phyloP scores from a whole-genome alignment of 1,139 yeast species.

The Casaregolazyma lundiana region DNA sequence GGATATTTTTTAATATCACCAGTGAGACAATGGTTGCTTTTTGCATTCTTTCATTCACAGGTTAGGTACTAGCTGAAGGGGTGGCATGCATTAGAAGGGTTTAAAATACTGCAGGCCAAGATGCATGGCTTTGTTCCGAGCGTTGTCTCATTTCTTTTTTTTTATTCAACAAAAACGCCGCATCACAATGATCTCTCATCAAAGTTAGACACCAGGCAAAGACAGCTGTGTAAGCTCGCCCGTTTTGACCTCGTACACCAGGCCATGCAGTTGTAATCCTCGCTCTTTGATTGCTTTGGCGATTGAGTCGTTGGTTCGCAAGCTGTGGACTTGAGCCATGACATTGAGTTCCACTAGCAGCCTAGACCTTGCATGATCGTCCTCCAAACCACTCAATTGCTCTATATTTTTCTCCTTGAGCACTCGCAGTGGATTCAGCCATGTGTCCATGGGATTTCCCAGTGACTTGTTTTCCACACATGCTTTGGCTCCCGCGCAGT shows the following conservation, averaged over 20 bases:
- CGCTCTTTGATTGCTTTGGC: conserved; percentile 62
- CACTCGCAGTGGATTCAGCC: conserved; percentile 73
- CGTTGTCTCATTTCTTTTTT: too few relatives aligned
- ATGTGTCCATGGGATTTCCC: conserved; percentile 71
- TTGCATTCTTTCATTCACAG: background rate
- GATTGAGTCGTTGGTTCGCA: conserved; percentile 72
- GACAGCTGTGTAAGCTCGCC: conserved; percentile 56
- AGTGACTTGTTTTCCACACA: conserved; percentile 65
- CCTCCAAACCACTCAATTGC: conserved; percentile 36
- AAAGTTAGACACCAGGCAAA: conserved; percentile 22
- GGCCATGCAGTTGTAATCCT: conserved; percentile 84
- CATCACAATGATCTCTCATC: too few relatives aligned
- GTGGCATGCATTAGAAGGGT: too few relatives aligned
- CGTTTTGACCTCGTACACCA: conserved; percentile 78
- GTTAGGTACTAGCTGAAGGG: too few relatives aligned
- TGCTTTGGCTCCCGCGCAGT: conserved; percentile 95
- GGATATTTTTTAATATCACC: background rate
- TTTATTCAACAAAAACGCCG: too few relatives aligned
- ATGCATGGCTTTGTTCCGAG: too few relatives aligned
- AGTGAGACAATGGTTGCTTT: background rate
- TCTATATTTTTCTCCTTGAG: conserved; percentile 54
- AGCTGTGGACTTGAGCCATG: conserved; percentile 49
- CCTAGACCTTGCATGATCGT: conserved; percentile 46
- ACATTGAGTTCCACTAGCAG: conserved; percentile 79
- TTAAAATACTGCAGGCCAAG: too few relatives aligned